A percentile compares a stretch with the other conserved stretches of the same genome.
Evolutionary conservation across 495 filamentous ascomycete species (phyloP).

Genomic region (Staphylotrichum tortipilum): DNA sequence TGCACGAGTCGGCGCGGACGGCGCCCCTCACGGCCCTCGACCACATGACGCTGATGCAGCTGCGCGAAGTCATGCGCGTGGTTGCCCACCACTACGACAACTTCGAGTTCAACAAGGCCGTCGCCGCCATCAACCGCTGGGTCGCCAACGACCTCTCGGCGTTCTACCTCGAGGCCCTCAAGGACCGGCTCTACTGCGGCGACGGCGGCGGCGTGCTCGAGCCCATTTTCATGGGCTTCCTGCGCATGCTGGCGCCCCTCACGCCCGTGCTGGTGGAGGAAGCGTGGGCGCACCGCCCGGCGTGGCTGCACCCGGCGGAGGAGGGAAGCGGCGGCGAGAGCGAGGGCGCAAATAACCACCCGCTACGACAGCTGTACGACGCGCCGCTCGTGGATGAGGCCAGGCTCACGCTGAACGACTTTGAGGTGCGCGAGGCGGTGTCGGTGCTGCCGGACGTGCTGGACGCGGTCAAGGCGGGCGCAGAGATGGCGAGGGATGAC

Average conservation of each 20-base stretch:
- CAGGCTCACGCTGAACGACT: conserved; percentile 24
- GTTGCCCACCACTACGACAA: conserved; percentile 55
- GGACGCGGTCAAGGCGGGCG: conserved; percentile 57
- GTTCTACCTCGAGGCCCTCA: conserved; percentile 87
- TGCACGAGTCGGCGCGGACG: conserved; percentile 50
- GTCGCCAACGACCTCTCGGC: conserved; percentile 74
- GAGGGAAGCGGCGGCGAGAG: too few species aligned
- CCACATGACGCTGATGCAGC: conserved; percentile 66
- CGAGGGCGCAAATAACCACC: too few species aligned
- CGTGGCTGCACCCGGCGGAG: conserved; percentile 55
- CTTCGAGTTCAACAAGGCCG: conserved; percentile 76
- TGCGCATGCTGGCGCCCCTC: conserved; percentile 71
- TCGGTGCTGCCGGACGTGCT: conserved; percentile 49
- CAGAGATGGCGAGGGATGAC: conserved; percentile 55
- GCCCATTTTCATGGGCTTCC: conserved; percentile 58
- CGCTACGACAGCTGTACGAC: conserved; percentile 34
- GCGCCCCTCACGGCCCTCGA: conserved; percentile 49
- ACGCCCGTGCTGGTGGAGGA: conserved; percentile 82
- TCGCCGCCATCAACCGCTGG: conserved; percentile 66
- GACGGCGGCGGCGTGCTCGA: conserved; percentile 58
- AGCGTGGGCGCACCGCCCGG: conserved; percentile 69
- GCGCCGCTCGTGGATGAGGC: conserved; percentile 29
- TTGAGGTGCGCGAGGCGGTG: conserved; percentile 39
- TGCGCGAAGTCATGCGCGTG: conserved; percentile 50
- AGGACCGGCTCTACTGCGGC: conserved; percentile 82